Evolutionary conservation across 2,329 filamentous ascomycete genomes (phyloP).

Genomic region (Ilyonectria sp.): DNA sequence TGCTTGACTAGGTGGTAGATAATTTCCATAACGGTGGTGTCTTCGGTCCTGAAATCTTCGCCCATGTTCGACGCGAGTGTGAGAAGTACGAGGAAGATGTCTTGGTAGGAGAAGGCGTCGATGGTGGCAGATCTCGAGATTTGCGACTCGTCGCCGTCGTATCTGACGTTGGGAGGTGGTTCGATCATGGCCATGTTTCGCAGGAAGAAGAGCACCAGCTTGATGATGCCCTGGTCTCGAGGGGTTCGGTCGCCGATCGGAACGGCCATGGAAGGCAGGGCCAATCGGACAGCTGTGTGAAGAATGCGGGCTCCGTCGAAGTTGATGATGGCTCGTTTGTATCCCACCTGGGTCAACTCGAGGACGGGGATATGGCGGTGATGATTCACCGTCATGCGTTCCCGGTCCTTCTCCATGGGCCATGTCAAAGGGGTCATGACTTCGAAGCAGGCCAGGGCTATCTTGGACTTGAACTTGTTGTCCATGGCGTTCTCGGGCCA

Average conservation of each 20-base stretch:
- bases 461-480: constrained; percentile 82
- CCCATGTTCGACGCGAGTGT: constrained; percentile 94
- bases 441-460: constrained; percentile 90
- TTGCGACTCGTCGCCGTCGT: constrained; percentile 90
- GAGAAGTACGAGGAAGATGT: constrained; percentile 87
- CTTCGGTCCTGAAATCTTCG: constrained; percentile 92
- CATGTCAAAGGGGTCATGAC: constrained; percentile 93
- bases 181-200: constrained; percentile 91
- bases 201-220: constrained; percentile 89
- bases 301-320: constrained; percentile 84
- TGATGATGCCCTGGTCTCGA: constrained; percentile 93
- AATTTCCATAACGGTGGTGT: constrained; percentile 91
- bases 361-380: constrained; percentile 92
- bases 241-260: constrained; percentile 81
- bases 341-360: constrained; percentile 87
- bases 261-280: constrained; percentile 87
- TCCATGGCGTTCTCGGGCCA: constrained; percentile 83
- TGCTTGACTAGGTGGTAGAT: constrained; percentile 95
- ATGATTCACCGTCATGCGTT: constrained; percentile 92
- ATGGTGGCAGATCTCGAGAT: constrained; percentile 91
- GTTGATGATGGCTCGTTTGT: constrained; percentile 91
- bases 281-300: constrained; percentile 84
- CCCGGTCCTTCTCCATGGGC: constrained; percentile 86
- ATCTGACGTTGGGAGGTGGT: constrained; percentile 79
- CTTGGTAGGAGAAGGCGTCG: constrained; percentile 90